Evolutionary conservation across 805 yeast genomes (phyloP).

Genomic region (Candida peoriensis): DNA sequence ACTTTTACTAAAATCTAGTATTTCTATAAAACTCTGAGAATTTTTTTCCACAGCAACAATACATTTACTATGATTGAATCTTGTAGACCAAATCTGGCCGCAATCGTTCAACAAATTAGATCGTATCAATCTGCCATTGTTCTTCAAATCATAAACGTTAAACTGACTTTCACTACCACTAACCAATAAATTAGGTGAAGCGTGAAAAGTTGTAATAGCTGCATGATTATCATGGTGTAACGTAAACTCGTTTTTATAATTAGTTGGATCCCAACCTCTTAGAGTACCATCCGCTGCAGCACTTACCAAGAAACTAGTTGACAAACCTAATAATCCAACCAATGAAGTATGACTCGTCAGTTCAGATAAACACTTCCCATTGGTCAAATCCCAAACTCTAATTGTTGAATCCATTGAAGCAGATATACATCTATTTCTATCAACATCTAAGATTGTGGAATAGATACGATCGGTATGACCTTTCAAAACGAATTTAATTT

Average conservation of each 20-base stretch:
- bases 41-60: slow-evolving; percentile 86
- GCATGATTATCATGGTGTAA: slow-evolving; percentile 73
- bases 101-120: slow-evolving; percentile 68
- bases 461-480: slow-evolving; percentile 90
- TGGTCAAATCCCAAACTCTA: slow-evolving; percentile 81
- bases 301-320: slow-evolving; percentile 72
- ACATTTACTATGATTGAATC: slow-evolving; percentile 77
- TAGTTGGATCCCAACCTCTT: slow-evolving; percentile 87
- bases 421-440: slow-evolving; percentile 75
- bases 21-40: slow-evolving; percentile 71
- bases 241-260: slow-evolving; percentile 59
- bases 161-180: slow-evolving; percentile 88
- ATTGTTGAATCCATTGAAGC: slow-evolving; percentile 90
- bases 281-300: slow-evolving; percentile 96
- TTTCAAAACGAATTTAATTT: slow-evolving; percentile 63
- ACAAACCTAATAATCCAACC: slow-evolving; percentile 80
- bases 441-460: slow-evolving; percentile 76
- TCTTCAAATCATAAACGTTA: slow-evolving; percentile 79
- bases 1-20: slow-evolving; percentile 63
- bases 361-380: slow-evolving; percentile 64
- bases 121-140: slow-evolving; percentile 63
- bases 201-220: slow-evolving; percentile 92
- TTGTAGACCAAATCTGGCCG: slow-evolving; percentile 93
- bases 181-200: slow-evolving; percentile 76
- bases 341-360: slow-evolving; percentile 85